phyloP scores from a whole-genome alignment of 495 filamentous ascomycete genomes.

The Penicillium coffeae region DNA sequence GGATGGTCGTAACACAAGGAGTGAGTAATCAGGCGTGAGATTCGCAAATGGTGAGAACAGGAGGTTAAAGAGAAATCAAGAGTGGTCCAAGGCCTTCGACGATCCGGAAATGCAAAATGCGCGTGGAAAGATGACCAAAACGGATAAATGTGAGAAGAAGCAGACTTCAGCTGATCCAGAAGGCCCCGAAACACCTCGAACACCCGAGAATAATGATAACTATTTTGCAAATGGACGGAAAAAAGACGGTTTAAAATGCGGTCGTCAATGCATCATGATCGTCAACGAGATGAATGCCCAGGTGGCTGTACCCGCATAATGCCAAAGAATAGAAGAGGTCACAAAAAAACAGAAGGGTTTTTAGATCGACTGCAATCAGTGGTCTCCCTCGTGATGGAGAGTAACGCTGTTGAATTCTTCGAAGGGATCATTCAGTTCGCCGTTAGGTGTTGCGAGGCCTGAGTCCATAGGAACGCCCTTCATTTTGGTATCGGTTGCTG shows the following conservation, averaged over 20 bases:
- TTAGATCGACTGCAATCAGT: conserved; percentile 13
- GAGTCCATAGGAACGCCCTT: conserved; percentile 84
- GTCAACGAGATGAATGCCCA: conserved; percentile 31
- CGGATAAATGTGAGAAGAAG: conserved; percentile 9
- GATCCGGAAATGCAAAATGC: conserved; percentile 19
- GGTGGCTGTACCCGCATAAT: conserved; percentile 18
- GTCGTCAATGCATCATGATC: conserved; percentile 42
- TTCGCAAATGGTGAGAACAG: background rate
- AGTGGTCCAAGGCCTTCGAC: conserved; percentile 10
- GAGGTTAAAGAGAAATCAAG: background rate
- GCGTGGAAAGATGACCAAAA: conserved; percentile 11
- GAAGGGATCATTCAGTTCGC: conserved; percentile 86
- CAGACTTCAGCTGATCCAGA: conserved; percentile 17
- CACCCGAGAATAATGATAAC: conserved; percentile 15
- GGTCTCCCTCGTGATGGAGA: conserved; percentile 90
- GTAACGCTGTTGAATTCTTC: conserved; percentile 99
- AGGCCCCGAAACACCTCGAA: conserved; percentile 24
- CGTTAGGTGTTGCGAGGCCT: conserved; percentile 78
- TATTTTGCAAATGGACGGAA: conserved; percentile 14
- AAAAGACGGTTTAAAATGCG: conserved; percentile 19
- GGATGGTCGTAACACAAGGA: conserved; percentile 10
- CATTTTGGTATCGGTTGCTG: conserved; percentile 46
- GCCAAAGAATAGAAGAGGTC: conserved; percentile 12
- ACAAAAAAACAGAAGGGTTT: conserved; percentile 9
- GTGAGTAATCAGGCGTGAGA: conserved; percentile 2